Percentiles rank a stretch among this genome's conserved stretches.
phyloP scores from a whole-genome alignment of 768 basidiomycete genomes.

The Lyophyllum shimeji region DNA sequence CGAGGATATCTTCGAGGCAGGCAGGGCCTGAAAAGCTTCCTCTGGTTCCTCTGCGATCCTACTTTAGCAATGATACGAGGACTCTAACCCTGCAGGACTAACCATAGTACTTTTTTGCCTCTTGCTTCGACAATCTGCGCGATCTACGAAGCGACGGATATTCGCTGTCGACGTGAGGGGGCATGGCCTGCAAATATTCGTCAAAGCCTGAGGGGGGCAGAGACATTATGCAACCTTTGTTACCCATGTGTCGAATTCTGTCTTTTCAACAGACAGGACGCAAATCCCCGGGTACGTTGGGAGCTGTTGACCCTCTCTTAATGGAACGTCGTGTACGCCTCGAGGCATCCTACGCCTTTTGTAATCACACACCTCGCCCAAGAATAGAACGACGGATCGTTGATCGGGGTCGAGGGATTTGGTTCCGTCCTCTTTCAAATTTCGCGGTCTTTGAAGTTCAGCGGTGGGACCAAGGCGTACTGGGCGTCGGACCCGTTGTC shows the following conservation, averaged over 20 bases:
- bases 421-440: constrained; percentile 6
- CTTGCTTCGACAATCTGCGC: constrained; percentile 41
- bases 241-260: constrained; percentile 1
- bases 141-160: constrained; percentile 34
- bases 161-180: constrained; percentile 12
- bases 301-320: constrained; percentile 30
- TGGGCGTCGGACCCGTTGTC: neutral
- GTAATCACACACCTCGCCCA: constrained; percentile 7
- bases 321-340: constrained; percentile 40
- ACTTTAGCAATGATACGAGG: neutral
- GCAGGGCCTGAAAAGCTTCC: constrained; percentile 4
- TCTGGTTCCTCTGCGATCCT: constrained; percentile 4
- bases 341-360: constrained; percentile 20
- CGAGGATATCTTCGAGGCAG: constrained; percentile 1
- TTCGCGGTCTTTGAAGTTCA: constrained; percentile 7
- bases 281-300: constrained; percentile 18
- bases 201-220: neutral
- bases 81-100: neutral
- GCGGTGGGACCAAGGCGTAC: neutral
- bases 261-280: constrained; percentile 22
- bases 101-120: constrained; percentile 33
- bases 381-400: constrained; percentile 6
- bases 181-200: constrained; percentile 9
- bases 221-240: neutral
- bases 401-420: constrained; percentile 4